phyloP scores from a whole-genome alignment of 2,329 filamentous ascomycete genomes.

The Claviceps sp. region DNA sequence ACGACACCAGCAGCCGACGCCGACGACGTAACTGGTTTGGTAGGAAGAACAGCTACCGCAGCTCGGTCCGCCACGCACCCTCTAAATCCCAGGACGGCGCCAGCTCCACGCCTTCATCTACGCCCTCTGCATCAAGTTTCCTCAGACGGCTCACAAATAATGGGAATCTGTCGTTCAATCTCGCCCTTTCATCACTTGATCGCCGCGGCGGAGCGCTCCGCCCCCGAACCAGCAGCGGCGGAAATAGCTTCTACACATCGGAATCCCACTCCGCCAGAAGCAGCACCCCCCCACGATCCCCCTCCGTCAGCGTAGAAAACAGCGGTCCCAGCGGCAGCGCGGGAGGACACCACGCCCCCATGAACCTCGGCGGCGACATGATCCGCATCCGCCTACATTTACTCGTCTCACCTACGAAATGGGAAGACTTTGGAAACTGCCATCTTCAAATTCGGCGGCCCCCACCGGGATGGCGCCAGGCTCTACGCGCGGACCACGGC shows the following conservation, averaged over 20 bases:
- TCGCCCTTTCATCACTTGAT: slow-evolving; percentile 52
- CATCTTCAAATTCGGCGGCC: slow-evolving; percentile 69
- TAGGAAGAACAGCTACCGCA: slow-evolving; percentile 51
- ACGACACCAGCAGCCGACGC: slow-evolving; percentile 15
- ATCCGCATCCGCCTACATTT: slow-evolving; percentile 79
- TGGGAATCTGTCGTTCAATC: slow-evolving; percentile 63
- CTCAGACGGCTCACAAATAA: slow-evolving; percentile 63
- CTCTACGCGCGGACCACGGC: slow-evolving; percentile 46
- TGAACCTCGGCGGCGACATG: slow-evolving; percentile 53
- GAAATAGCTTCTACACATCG: slow-evolving; percentile 48
- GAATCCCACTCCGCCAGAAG: slow-evolving; percentile 37
- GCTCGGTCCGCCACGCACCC: slow-evolving; percentile 45
- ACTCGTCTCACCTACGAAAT: slow-evolving; percentile 63
- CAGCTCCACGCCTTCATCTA: slow-evolving; percentile 46
- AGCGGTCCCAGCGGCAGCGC: slow-evolving; percentile 19
- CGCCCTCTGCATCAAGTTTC: slow-evolving; percentile 63
- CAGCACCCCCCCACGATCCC: slow-evolving; percentile 38
- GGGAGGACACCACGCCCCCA: slow-evolving; percentile 25
- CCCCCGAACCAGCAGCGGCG: slow-evolving; percentile 37
- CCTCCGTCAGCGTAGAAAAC: slow-evolving; percentile 42
- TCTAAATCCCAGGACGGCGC: slow-evolving; percentile 61
- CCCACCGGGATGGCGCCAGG: slow-evolving; percentile 46
- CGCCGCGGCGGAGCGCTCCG: slow-evolving; percentile 28
- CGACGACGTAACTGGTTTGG: slow-evolving; percentile 45
- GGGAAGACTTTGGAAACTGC: slow-evolving; percentile 84